phyloP scores from a whole-genome alignment of 1,284 basidiomycete species.

The Irpex sp. region DNA sequence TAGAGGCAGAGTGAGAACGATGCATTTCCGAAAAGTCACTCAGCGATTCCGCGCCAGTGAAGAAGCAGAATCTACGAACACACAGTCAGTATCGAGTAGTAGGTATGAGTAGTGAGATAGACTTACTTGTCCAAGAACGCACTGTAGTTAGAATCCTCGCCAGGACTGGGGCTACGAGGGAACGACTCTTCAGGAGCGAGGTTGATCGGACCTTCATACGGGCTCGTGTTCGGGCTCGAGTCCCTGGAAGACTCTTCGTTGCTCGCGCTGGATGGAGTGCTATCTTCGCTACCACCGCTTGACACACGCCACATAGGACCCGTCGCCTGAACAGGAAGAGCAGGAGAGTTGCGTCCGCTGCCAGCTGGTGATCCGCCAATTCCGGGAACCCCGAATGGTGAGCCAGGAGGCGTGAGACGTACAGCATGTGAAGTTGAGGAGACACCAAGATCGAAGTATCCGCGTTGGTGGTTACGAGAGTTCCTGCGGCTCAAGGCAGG shows the following conservation, averaged over 20 bases:
- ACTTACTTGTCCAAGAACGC: slow-evolving; percentile 62
- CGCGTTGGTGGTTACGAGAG: slow-evolving; percentile 24
- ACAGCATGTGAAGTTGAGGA: slow-evolving; percentile 11
- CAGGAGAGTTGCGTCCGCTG: slow-evolving; percentile 7
- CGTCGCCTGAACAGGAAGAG: not conserved
- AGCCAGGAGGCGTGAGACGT: slow-evolving; percentile 20
- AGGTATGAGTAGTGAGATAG: slow-evolving; percentile 1
- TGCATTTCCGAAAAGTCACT: slow-evolving; percentile 35
- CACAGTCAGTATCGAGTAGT: not conserved
- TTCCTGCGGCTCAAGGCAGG: slow-evolving; percentile 15
- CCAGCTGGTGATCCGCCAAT: slow-evolving; percentile 7
- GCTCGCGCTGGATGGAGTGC: slow-evolving; percentile 50
- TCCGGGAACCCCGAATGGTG: slow-evolving; percentile 17
- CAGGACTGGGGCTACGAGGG: slow-evolving; percentile 16
- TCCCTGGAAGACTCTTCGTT: slow-evolving; percentile 32
- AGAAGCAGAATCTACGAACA: slow-evolving; percentile 67
- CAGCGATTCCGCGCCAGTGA: slow-evolving; percentile 48
- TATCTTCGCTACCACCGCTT: slow-evolving; percentile 44
- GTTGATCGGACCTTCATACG: slow-evolving; percentile 8
- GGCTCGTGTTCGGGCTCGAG: slow-evolving; percentile 19
- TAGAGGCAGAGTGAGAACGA: slow-evolving; percentile 54
- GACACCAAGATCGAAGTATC: slow-evolving; percentile 26
- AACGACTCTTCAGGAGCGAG: slow-evolving; percentile 1
- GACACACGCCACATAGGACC: slow-evolving; percentile 20
- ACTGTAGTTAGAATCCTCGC: slow-evolving; percentile 40